Percentiles rank a stretch among this genome's conserved stretches.
Evolutionary conservation across 2,329 filamentous ascomycete genomes (phyloP).

Genomic region (Trichoderma atrobrunneum): DNA sequence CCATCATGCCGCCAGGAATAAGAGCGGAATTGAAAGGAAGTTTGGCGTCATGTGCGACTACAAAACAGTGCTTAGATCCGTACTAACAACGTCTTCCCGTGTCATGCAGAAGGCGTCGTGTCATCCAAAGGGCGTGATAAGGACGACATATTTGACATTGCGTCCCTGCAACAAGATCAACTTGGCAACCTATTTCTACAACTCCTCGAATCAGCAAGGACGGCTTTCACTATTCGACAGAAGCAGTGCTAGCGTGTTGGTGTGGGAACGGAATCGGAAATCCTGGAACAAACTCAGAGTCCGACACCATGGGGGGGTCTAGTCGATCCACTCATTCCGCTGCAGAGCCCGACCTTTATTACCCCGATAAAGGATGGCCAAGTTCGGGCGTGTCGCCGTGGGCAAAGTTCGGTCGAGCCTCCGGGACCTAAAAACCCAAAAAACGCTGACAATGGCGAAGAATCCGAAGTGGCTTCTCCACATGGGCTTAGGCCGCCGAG

Average conservation of each 20-base stretch:
- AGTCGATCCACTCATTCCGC: neutral
- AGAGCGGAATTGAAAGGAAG: neutral
- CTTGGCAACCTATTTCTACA: neutral
- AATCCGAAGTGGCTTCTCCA: conserved; percentile 10
- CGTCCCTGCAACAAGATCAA: neutral
- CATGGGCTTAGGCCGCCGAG: neutral
- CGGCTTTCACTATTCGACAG: neutral
- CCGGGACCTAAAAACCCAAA: neutral
- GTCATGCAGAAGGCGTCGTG: conserved; percentile 6
- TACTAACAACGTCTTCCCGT: neutral
- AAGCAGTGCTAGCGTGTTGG: neutral
- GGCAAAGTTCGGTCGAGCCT: neutral
- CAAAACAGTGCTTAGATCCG: neutral
- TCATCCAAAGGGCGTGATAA: conserved; percentile 15
- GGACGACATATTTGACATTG: conserved; percentile 16
- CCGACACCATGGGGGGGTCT: neutral
- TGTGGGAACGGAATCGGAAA: neutral
- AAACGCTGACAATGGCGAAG: neutral
- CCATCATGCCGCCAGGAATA: neutral
- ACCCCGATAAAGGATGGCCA: conserved; percentile 16
- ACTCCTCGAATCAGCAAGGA: neutral
- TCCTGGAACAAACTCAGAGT: neutral
- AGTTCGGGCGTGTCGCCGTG: neutral
- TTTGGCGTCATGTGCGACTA: neutral
- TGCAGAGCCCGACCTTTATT: conserved; percentile 17